Evolutionary conservation across 2,329 filamentous ascomycete genomes (phyloP), one percentile per base, ranked within the genome.

Genomic region (Myriangium duriaei): DNA sequence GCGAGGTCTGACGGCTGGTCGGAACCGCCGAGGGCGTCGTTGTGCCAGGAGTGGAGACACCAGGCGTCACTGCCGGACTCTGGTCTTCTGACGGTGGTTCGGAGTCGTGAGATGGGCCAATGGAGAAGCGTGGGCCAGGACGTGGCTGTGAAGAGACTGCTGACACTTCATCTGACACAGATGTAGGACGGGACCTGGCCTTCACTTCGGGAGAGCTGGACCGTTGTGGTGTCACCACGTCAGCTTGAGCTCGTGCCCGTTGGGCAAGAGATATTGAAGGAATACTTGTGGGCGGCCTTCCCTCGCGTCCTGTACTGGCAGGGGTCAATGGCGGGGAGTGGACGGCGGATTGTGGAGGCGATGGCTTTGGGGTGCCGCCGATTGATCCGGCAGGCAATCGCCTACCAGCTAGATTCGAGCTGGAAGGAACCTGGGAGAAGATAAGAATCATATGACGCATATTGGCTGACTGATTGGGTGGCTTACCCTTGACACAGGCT

Each of bases 321-420:
- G 88, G 88, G 10, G 87, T 95, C 37, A 96, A 70, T 30, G 86
- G 86, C 47, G 88, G 88, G 9, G 87, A 93, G 49, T 88, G 81
- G 62, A 92, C 73, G 41, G 80, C 74, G 42, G 78, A 75, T 31
- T 72, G 64, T 43, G 72, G 71, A 43, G 82, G 79, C 46, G 78
- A 81, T 29, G 75, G 65, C 54, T 69, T 71, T 18, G 80, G 77
- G 41, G 77, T 77, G 45, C 79, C 77, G 45, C 62, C 49, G 49
- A 38, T 40, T 11, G 49, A 54, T 21, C 53, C 53, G 24, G 61
- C 63, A 5, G 54, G 49, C 35, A 62, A 45, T 43, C 39, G 37
- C 44, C 49, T 48, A 31, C 45, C 51, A 5, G 54, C 61, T 19
- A 60, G 60, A 18, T 55, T 42, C 48, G 58, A 53, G 33, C 61